Conservation (phyloP, 2,329 filamentous ascomycete genomes). For the Knoxdaviesia proteae region DNA sequence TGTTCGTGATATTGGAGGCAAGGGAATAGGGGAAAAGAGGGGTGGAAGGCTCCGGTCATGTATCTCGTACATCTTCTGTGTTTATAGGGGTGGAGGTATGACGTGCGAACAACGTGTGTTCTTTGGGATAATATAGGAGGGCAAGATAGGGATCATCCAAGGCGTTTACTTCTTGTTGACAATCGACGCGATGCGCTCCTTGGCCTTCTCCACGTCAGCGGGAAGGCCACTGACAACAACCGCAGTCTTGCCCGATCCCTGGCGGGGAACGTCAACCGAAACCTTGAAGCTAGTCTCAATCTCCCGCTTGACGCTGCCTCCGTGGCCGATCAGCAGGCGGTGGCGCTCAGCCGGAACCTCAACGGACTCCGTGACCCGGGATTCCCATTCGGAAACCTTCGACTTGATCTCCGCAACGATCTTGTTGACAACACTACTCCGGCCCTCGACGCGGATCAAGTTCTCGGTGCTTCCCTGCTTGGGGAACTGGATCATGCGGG, state of each 20-base stretch:
- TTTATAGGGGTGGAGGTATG: no score
- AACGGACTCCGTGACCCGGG: constrained; percentile 55
- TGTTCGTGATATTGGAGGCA: no score
- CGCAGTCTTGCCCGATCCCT: constrained; percentile 63
- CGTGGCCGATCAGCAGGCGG: constrained; percentile 72
- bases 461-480: constrained; percentile 68
- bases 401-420: constrained; percentile 65
- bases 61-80: no score
- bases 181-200: constrained; percentile 59
- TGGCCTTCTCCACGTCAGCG: constrained; percentile 63
- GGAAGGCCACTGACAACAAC: constrained; percentile 72
- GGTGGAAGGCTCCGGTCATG: no score
- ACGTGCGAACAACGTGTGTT: no score
- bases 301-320: constrained; percentile 67
- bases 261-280: constrained; percentile 74
- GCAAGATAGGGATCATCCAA: no score
- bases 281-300: constrained; percentile 76
- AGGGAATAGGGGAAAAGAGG: no score
- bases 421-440: constrained; percentile 66
- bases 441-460: constrained; percentile 73
- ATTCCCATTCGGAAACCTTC: constrained; percentile 67
- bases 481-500: constrained; percentile 85
- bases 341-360: constrained; percentile 85
- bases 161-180: constrained; percentile 46
- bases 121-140: no score